These are phyloP conservation scores for Grammothele lineata DNA, from an alignment of 768 basidiomycete genomes.

Conservation along the genomic window DNA sequence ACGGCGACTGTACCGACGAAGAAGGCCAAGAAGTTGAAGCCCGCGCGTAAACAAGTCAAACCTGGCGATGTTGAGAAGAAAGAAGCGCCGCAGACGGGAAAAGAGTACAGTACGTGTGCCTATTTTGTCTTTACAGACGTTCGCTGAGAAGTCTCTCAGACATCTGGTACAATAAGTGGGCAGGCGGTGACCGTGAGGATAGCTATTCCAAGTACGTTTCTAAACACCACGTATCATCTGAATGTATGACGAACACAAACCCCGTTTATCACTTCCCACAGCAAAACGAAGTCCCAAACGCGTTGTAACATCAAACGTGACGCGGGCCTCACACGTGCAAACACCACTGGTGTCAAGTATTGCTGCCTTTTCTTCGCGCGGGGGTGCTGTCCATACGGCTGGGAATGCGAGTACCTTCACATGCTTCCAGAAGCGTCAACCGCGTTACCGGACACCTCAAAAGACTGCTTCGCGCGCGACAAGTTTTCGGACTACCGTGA, in stretches of 20 bases:
- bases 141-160: conserved; percentile 40
- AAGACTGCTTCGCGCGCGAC: conserved; percentile 96
- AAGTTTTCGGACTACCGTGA: conserved; percentile 97
- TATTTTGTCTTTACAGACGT: not conserved
- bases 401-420: conserved; percentile 97
- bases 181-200: conserved; percentile 98
- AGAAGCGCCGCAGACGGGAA: conserved; percentile 87
- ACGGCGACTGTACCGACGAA: conserved; percentile 20
- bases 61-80: conserved; percentile 86
- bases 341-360: conserved; percentile 90
- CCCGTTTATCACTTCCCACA: conserved; percentile 29
- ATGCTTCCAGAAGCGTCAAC: conserved; percentile 69
- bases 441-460: conserved; percentile 81
- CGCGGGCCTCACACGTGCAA: conserved; percentile 90
- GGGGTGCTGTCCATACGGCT: conserved; percentile 97
- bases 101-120: conserved; percentile 80
- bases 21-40: conserved; percentile 68
- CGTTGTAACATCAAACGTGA: conserved; percentile 87
- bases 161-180: conserved; percentile 99
- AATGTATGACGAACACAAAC: no score
- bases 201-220: conserved; percentile 83
- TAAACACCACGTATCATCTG: no score
- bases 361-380: conserved; percentile 93
- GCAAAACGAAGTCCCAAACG: conserved; percentile 92
- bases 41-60: conserved; percentile 92